phyloP scores from a whole-genome alignment of 176 grass and related monocot species.

The Calamus simplicifolius region DNA sequence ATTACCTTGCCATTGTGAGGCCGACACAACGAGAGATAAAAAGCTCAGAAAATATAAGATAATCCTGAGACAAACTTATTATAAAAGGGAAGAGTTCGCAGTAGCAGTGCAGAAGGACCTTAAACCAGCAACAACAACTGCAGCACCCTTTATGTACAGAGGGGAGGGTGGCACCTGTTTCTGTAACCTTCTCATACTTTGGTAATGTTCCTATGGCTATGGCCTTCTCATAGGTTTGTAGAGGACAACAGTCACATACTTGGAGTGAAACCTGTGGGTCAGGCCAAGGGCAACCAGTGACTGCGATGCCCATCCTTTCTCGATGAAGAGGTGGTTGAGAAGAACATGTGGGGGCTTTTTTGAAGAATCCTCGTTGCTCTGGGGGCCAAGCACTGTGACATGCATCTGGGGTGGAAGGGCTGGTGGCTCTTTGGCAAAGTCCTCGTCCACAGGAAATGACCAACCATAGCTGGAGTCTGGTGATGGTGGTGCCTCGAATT shows the following conservation, averaged over 20 bases:
- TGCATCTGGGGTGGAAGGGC: conserved; percentile 55
- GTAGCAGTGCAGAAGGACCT: no score
- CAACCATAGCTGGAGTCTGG: conserved; percentile 59
- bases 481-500: conserved; percentile 65
- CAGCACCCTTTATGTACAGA: no score
- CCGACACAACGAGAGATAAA: no score
- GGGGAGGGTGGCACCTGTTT: no score
- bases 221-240: conserved; percentile 57
- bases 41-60: no score
- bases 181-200: no score
- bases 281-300: conserved; percentile 69
- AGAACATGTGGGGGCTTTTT: conserved; percentile 61
- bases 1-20: no score
- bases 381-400: conserved; percentile 35
- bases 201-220: no score
- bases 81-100: no score
- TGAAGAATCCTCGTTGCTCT: conserved; percentile 15
- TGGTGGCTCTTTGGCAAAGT: conserved; percentile 73
- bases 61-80: no score
- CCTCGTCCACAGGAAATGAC: conserved; percentile 50
- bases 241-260: conserved; percentile 80
- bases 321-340: conserved; percentile 80
- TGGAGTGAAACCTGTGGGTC: conserved; percentile 71
- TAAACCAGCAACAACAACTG: no score
- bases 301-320: conserved; percentile 79